Conservation (phyloP, 805 yeast species). For the Zygotorulaspora chibaensis region DNA sequence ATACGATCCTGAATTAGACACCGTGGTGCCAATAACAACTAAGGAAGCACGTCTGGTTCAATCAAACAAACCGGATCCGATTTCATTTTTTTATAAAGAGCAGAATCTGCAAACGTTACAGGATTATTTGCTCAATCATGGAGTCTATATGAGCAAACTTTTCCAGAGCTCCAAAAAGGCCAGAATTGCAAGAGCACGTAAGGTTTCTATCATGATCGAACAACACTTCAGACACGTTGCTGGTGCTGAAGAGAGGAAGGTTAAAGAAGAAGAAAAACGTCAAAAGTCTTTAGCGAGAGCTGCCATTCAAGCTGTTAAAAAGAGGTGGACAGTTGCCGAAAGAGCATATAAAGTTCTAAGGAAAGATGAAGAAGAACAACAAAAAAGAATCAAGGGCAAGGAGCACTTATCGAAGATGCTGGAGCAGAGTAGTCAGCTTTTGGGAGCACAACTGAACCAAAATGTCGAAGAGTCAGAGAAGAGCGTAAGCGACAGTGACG, state of each 20-base stretch:
- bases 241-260: slow-evolving; percentile 82
- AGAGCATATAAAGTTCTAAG: slow-evolving; percentile 72
- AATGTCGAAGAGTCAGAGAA: slow-evolving; percentile 21
- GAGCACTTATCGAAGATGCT: slow-evolving; percentile 82
- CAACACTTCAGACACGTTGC: slow-evolving; percentile 78
- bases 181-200: slow-evolving; percentile 63
- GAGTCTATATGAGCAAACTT: slow-evolving; percentile 61
- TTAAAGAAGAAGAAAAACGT: slow-evolving; percentile 69
- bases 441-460: slow-evolving; percentile 74
- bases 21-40: slow-evolving; percentile 43
- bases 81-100: slow-evolving; percentile 37
- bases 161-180: slow-evolving; percentile 61
- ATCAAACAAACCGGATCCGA: slow-evolving; percentile 45
- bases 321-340: slow-evolving; percentile 86
- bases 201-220: slow-evolving; percentile 77
- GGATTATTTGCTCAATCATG: slow-evolving; percentile 77
- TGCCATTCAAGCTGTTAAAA: slow-evolving; percentile 79
- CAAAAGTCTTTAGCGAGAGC: slow-evolving; percentile 68
- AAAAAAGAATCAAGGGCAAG: slow-evolving; percentile 75
- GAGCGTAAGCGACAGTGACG: slow-evolving; percentile 15
- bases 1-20: slow-evolving; percentile 40
- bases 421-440: slow-evolving; percentile 83
- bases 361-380: slow-evolving; percentile 72
- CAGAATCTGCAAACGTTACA: slow-evolving; percentile 48
- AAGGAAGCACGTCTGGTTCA: slow-evolving; percentile 37